phyloP scores from a whole-genome alignment of 2,329 filamentous ascomycete genomes.

The Pezicula carpinea region DNA sequence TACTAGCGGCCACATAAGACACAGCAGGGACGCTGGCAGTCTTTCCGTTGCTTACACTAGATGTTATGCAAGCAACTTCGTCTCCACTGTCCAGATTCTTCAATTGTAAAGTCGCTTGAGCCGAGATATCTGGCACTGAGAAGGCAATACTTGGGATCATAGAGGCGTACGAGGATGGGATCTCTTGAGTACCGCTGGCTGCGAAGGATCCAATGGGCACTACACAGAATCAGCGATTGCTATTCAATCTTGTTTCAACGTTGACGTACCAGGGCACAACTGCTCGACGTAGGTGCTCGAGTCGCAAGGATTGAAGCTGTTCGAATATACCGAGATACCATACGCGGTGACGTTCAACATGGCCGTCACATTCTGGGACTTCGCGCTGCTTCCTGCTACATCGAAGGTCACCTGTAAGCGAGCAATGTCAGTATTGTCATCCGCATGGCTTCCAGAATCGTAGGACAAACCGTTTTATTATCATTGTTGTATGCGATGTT shows the following conservation, averaged over 20 bases:
- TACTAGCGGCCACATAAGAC: slow-evolving; percentile 75
- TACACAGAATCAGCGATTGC: slow-evolving; percentile 30
- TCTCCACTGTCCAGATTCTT: slow-evolving; percentile 52
- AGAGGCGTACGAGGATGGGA: slow-evolving; percentile 66
- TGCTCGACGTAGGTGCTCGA: slow-evolving; percentile 59
- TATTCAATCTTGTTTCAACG: not conserved
- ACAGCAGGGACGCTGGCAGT: slow-evolving; percentile 71
- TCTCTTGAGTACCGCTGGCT: slow-evolving; percentile 65
- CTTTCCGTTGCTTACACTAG: slow-evolving; percentile 82
- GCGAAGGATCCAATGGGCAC: slow-evolving; percentile 72
- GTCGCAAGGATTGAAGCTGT: slow-evolving; percentile 80
- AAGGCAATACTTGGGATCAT: slow-evolving; percentile 88
- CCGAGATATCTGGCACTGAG: slow-evolving; percentile 83
- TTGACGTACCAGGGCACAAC: slow-evolving; percentile 73
- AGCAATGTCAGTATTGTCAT: not conserved
- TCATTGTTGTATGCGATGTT: slow-evolving; percentile 76
- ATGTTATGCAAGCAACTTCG: slow-evolving; percentile 77
- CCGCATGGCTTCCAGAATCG: too few relatives aligned
- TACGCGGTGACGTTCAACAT: slow-evolving; percentile 76
- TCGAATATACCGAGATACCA: slow-evolving; percentile 73
- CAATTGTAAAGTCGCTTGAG: slow-evolving; percentile 74
- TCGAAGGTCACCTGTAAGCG: slow-evolving; percentile 56
- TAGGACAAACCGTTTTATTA: slow-evolving; percentile 53
- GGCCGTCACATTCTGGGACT: slow-evolving; percentile 76
- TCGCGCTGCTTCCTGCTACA: slow-evolving; percentile 69